Evolutionary conservation across 2,329 filamentous ascomycete species (phyloP).

Genomic region (Remersonia thermophila): DNA sequence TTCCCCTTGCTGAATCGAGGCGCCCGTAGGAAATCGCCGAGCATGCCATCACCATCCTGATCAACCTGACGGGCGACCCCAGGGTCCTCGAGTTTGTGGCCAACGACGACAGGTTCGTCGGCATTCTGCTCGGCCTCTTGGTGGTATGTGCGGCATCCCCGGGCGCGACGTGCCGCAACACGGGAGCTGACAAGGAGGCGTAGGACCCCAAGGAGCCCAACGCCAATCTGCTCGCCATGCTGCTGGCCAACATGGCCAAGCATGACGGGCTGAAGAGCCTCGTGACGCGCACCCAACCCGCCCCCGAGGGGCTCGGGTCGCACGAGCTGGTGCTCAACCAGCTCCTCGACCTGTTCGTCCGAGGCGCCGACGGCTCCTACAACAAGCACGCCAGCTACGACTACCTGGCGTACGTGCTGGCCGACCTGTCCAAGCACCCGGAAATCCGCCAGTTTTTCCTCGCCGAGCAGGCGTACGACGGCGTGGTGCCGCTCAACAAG

Average conservation of each 20-base stretch:
- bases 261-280: constrained; percentile 60
- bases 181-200: too few relatives aligned
- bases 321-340: constrained; percentile 74
- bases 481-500: constrained; percentile 80
- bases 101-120: constrained; percentile 69
- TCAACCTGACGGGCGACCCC: constrained; percentile 69
- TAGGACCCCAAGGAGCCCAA: constrained; percentile 59
- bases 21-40: constrained; percentile 68
- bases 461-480: constrained; percentile 61
- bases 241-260: constrained; percentile 85
- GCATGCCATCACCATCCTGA: constrained; percentile 78
- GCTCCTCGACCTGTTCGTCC: constrained; percentile 90
- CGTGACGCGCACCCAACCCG: constrained; percentile 52
- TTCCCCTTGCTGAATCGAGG: too few relatives aligned
- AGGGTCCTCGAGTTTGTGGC: constrained; percentile 63
- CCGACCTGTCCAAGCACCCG: constrained; percentile 74
- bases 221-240: constrained; percentile 77
- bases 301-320: constrained; percentile 58
- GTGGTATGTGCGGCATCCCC: constrained; percentile 43
- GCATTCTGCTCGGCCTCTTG: constrained; percentile 58
- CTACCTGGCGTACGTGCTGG: constrained; percentile 88
- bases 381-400: constrained; percentile 82
- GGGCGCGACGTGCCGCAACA: constrained; percentile 7
- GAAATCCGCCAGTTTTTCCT: constrained; percentile 67
- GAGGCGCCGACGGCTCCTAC: constrained; percentile 68